phyloP scores from a whole-genome alignment of 768 basidiomycete species.

The Rubroboletus pulcherrimus region DNA sequence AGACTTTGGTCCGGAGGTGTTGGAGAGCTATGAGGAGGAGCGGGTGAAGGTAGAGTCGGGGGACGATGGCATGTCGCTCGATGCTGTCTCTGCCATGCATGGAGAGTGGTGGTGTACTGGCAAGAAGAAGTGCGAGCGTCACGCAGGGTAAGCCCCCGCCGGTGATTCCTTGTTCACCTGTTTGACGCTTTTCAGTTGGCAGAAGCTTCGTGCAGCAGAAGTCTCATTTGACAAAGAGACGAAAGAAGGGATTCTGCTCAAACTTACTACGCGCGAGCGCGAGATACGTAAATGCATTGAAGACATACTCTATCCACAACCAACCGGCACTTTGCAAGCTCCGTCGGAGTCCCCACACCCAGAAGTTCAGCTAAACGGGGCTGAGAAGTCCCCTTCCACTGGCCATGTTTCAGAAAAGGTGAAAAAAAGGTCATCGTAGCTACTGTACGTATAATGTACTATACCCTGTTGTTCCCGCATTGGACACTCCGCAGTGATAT shows the following conservation, averaged over 20 bases:
- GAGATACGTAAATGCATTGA: conserved; percentile 77
- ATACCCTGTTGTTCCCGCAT: conserved; percentile 23
- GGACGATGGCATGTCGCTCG: conserved; percentile 39
- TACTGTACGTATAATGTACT: conserved; percentile 16
- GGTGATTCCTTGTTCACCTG: neutral
- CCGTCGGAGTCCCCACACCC: conserved; percentile 32
- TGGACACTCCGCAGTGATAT: conserved; percentile 12
- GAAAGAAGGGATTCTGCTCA: conserved; percentile 62
- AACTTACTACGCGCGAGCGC: conserved; percentile 70
- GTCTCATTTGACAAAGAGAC: conserved; percentile 72
- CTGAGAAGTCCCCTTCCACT: conserved; percentile 34
- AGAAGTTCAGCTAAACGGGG: conserved; percentile 45
- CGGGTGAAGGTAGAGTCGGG: conserved; percentile 32
- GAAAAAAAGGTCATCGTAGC: conserved; percentile 48
- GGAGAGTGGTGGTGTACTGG: conserved; percentile 79
- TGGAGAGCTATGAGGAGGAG: conserved; percentile 66
- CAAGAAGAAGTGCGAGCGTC: conserved; percentile 72
- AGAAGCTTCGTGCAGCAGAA: conserved; percentile 68
- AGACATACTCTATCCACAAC: conserved; percentile 57
- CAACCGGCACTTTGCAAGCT: conserved; percentile 33
- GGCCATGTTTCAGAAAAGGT: conserved; percentile 51
- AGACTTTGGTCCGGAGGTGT: conserved; percentile 60
- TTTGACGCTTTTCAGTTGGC: conserved; percentile 54
- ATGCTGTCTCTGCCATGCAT: conserved; percentile 27
- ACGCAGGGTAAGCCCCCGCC: conserved; percentile 55